Base-by-base conservation (phyloP, 805 yeast species). In the Aciculoconidium aculeatum region DNA sequence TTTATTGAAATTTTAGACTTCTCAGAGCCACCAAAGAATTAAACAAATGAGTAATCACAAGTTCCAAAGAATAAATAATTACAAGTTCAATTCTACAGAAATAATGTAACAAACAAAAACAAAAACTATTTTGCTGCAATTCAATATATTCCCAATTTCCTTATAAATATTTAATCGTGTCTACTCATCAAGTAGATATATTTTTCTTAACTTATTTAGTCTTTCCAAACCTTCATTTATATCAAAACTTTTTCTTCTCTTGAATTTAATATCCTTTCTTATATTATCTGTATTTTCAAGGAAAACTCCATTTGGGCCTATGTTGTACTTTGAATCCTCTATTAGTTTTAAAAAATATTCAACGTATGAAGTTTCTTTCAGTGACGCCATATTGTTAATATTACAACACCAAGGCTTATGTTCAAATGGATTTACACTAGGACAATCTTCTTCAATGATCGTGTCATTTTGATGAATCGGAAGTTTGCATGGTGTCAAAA, bases 1-100 rank as follows among this genome's bases (percentile, higher is more conserved):
- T 80, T 65, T 49, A 77, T 92, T 36, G 96, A 88, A 53, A 78
- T 92, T 16, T 58, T 87, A 27, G 95, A 87, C 51, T 90, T 85
- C 58, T 80, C 83, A 40, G 51, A 39, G 11, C 58, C 65, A 6
- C 54, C 51, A 22, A 26, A 34, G 24, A 25, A 20, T 12, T 7
- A 8, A 17, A 8, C 7, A 4, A 17, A 8, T 7, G 12, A 11
- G n/a, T 11, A 15, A 8, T 4, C 13, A 7, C n/a, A n/a, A n/a
- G n/a, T n/a, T n/a, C n/a, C n/a, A 16, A 15, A 25, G 28, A n/a
- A 5, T 7, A 13, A 11, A 8, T 16, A 8, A 9, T n/a, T n/a
- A n/a, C n/a, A n/a, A n/a, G n/a, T n/a, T n/a, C n/a, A n/a, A n/a
- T n/a, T n/a, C n/a, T n/a, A n/a, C n/a, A n/a, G n/a, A n/a, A n/a